These are phyloP conservation scores for Glaciozyma antarctica DNA, from an alignment of 768 basidiomycete species.

Conservation along the genomic window DNA sequence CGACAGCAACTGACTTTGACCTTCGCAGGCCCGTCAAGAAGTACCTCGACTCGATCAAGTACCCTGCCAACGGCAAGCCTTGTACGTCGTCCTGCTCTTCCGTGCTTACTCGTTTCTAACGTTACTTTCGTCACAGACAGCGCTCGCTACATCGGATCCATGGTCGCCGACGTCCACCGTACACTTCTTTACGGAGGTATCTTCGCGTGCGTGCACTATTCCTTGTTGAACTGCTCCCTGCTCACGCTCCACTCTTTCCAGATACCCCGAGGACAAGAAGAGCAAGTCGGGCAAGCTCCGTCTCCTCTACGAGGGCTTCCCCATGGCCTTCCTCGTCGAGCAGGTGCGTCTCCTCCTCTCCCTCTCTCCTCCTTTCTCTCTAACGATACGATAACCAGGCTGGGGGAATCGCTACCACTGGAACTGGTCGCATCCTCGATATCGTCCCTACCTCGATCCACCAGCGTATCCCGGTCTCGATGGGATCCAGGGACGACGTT, in stretches of 20 bases:
- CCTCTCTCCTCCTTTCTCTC: background rate
- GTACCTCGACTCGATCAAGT: constrained; percentile 88
- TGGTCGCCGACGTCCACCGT: constrained; percentile 97
- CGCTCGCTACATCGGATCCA: constrained; percentile 75
- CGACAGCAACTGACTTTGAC: constrained; percentile 42
- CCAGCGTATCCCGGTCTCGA: constrained; percentile 82
- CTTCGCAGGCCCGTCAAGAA: constrained; percentile 71
- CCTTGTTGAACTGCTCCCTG: background rate
- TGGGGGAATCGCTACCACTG: constrained; percentile 92
- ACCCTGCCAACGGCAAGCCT: constrained; percentile 65
- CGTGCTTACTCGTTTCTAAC: constrained; percentile 44
- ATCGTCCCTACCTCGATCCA: constrained; percentile 79
- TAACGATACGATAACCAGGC: constrained; percentile 50
- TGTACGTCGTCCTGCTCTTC: constrained; percentile 48
- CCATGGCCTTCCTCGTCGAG: constrained; percentile 90
- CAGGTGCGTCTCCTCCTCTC: constrained; percentile 50
- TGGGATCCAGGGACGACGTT: constrained; percentile 90
- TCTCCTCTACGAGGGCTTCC: constrained; percentile 93
- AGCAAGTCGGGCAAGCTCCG: constrained; percentile 90
- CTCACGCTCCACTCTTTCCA: background rate
- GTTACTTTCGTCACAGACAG: constrained; percentile 38
- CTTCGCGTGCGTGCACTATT: constrained; percentile 47
- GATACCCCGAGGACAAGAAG: constrained; percentile 97
- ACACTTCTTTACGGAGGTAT: constrained; percentile 96
- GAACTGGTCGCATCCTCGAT: constrained; percentile 84